Evolutionary conservation across 208 protist species (phyloP).

Genomic region (Leishmania major): DNA sequence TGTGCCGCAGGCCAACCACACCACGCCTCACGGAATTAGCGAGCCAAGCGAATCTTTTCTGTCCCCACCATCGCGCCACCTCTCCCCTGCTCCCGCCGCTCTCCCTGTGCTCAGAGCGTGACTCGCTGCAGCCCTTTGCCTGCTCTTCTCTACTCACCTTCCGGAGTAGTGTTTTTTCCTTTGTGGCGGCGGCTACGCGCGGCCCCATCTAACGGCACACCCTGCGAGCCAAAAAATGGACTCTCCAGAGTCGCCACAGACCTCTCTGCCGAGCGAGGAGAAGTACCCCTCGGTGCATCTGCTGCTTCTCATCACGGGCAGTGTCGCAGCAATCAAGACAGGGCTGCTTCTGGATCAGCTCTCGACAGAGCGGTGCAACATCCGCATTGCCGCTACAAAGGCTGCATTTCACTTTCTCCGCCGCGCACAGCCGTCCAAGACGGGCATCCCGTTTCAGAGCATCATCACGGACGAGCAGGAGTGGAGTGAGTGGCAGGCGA

Average conservation of each 20-base stretch:
- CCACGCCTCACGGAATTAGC: background rate
- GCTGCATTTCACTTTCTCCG: slow-evolving; percentile 79
- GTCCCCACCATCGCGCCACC: background rate
- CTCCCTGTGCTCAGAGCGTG: background rate
- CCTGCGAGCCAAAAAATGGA: background rate
- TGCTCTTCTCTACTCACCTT: background rate
- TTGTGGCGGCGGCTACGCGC: background rate
- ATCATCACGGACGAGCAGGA: slow-evolving; percentile 88
- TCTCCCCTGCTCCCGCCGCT: background rate
- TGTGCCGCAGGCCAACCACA: background rate
- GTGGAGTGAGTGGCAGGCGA: slow-evolving; percentile 80
- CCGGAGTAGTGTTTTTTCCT: background rate
- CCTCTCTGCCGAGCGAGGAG: slow-evolving; percentile 20
- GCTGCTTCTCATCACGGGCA: slow-evolving; percentile 85
- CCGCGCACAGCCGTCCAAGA: slow-evolving; percentile 61
- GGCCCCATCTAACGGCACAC: background rate
- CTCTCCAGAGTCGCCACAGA: background rate
- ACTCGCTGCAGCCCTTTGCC: background rate
- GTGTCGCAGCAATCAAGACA: slow-evolving; percentile 89
- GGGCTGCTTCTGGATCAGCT: slow-evolving; percentile 83
- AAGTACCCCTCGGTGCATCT: slow-evolving; percentile 67
- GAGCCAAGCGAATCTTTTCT: background rate
- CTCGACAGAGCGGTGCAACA: slow-evolving; percentile 55
- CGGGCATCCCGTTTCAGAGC: slow-evolving; percentile 67
- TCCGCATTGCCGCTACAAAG: slow-evolving; percentile 85